Base-by-base conservation (phyloP, 2,329 filamentous ascomycete genomes). In the Apiospora kogelbergensis region DNA sequence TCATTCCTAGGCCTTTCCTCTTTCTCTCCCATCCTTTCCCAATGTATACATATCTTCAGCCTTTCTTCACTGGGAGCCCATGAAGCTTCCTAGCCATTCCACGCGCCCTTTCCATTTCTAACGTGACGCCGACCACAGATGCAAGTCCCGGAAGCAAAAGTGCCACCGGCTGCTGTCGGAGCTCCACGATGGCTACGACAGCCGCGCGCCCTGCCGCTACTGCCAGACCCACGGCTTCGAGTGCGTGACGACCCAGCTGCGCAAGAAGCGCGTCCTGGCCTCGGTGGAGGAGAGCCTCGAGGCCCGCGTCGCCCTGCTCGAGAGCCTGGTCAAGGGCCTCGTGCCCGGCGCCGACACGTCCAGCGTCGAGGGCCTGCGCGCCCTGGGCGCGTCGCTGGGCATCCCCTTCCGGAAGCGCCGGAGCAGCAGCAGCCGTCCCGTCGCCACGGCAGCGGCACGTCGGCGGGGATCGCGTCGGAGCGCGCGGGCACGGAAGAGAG, bases 81-180 rank as follows among this genome's bases (percentile, higher is more conserved):
- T 7, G 37, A 9, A 4, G 13, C 37, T 11, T 24, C 30, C n/a
- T 44, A 10, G 3, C 17, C 7, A 66, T n/a, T 30, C 26, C 22
- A 17, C 7, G 9, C 20, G 7, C 33, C 33, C 22, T 15, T 42
- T n/a, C 33, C 3, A 2, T 17, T 24, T 42, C 40, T 42, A 64
- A 42, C 57, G 13, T 26, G 37, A 20, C 1, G 11, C 17, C 17
- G 2, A 5, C 42, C 15, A 17, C n/a, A 70, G 82, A 69, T 84
- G 82, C 78, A 83, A 83, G 76, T 80, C 78, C 69, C 76, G 82
- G 63, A 83, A 83, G 73, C 82, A 83, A 69, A 84, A 84, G 73
- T 84, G 82, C 74, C 75, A 80, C 68, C 79, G 79, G 40, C 76
- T 79, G 68, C 74, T 78, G 65, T 64, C 65, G 46, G 15, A 66